Percentiles rank a stretch among this genome's conserved stretches.
Evolutionary conservation across 2,329 filamentous ascomycete species (phyloP).

Genomic region (Exophiala sideris): DNA sequence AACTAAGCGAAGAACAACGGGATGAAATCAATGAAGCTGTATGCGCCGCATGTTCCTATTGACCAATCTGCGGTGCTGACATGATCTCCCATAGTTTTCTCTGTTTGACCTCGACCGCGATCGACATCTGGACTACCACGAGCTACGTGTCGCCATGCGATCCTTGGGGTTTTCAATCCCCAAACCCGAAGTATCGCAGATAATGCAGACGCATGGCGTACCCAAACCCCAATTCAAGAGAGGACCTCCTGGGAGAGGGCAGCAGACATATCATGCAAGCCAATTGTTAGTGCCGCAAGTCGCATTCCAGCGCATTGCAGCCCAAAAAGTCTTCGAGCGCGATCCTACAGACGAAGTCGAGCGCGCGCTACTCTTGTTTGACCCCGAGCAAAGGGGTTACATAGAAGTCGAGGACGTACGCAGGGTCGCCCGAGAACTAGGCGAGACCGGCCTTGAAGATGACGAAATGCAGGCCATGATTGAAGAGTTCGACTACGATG

Average conservation of each 20-base stretch:
- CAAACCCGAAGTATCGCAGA: constrained; percentile 76
- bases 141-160: constrained; percentile 93
- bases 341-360: constrained; percentile 90
- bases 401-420: constrained; percentile 87
- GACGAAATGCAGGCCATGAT: constrained; percentile 95
- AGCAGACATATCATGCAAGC: constrained; percentile 52
- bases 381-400: constrained; percentile 84
- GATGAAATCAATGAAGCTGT: constrained; percentile 94
- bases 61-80: constrained; percentile 1
- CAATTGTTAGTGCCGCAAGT: constrained; percentile 70
- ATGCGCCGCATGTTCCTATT: constrained; percentile 32
- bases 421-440: constrained; percentile 82
- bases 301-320: constrained; percentile 72
- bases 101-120: constrained; percentile 98
- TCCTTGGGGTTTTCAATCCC: constrained; percentile 90
- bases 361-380: constrained; percentile 88
- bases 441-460: constrained; percentile 81
- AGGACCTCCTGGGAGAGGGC: constrained; percentile 26
- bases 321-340: constrained; percentile 72
- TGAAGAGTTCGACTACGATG: constrained; percentile 94
- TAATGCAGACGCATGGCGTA: constrained; percentile 77
- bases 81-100: constrained; percentile 61
- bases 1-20: constrained; percentile 79
- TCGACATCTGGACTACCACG: constrained; percentile 91
- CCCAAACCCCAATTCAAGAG: constrained; percentile 58